Percentiles rank a stretch among this genome's conserved stretches.
Conservation (phyloP, 2,329 filamentous ascomycete species). For the Huntiella omanensis region DNA sequence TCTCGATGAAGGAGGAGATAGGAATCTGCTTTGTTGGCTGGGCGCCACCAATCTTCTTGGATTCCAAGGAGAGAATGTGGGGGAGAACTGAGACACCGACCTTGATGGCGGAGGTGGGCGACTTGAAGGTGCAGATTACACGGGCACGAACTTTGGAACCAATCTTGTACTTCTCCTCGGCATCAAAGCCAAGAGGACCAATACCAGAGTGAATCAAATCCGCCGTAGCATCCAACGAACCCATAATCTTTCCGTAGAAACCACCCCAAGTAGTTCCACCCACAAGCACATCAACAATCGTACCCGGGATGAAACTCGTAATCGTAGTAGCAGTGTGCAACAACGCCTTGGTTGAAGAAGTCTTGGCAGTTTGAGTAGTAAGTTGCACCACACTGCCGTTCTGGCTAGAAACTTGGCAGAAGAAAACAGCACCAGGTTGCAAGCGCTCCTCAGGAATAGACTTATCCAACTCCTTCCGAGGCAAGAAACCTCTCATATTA, state of each 20-base stretch:
- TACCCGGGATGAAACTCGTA: slow-evolving; percentile 78
- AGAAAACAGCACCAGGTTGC: slow-evolving; percentile 65
- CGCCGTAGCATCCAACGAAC: slow-evolving; percentile 74
- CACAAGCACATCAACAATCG: slow-evolving; percentile 69
- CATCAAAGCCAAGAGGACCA: slow-evolving; percentile 46
- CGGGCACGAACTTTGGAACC: slow-evolving; percentile 72
- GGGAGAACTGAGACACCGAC: slow-evolving; percentile 74
- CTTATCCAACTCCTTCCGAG: slow-evolving; percentile 60
- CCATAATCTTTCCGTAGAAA: slow-evolving; percentile 80
- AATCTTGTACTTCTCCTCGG: slow-evolving; percentile 62
- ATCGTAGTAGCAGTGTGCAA: slow-evolving; percentile 68
- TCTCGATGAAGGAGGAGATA: slow-evolving; percentile 57
- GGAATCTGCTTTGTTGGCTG: slow-evolving; percentile 41
- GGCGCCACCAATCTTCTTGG: slow-evolving; percentile 23
- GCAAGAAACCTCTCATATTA: slow-evolving; percentile 62
- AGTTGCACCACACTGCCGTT: slow-evolving; percentile 77
- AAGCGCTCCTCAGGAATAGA: slow-evolving; percentile 46
- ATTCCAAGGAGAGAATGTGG: slow-evolving; percentile 51
- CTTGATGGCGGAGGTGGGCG: slow-evolving; percentile 54
- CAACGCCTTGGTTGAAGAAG: slow-evolving; percentile 46
- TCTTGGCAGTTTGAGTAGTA: slow-evolving; percentile 50
- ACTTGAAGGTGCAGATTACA: slow-evolving; percentile 73
- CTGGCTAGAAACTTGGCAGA: slow-evolving; percentile 64
- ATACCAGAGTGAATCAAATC: slow-evolving; percentile 78
- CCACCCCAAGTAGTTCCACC: slow-evolving; percentile 57